Conservation (phyloP, 2,329 filamentous ascomycete species). For the Fusarium miscanthi region DNA sequence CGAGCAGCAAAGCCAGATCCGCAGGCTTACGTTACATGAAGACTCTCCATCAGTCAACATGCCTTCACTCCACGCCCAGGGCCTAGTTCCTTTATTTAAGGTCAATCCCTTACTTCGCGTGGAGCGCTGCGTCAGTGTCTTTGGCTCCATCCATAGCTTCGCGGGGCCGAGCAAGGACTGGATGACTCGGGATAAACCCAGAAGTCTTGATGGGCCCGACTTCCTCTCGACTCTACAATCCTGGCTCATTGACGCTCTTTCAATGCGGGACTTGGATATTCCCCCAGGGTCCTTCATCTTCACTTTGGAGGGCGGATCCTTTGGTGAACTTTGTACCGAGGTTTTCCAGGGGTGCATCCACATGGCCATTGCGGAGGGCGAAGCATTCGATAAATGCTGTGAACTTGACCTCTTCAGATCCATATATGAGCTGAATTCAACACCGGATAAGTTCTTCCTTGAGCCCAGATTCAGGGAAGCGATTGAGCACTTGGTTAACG, state of each 20-base stretch:
- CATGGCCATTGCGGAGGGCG: neutral
- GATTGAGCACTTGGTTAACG: no score
- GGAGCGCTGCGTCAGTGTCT: conserved; percentile 15
- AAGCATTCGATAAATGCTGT: neutral
- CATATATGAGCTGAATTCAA: no score
- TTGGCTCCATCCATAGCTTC: neutral
- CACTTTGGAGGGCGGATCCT: neutral
- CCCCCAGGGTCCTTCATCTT: fast-evolving
- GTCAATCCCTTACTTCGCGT: conserved; percentile 22
- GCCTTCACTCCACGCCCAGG: neutral
- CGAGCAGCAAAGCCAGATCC: neutral
- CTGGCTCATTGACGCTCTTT: neutral
- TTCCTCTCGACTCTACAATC: neutral
- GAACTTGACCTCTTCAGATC: neutral
- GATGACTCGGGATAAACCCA: neutral
- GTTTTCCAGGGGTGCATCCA: neutral
- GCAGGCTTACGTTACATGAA: conserved; percentile 1
- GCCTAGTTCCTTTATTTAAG: neutral
- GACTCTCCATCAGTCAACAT: neutral
- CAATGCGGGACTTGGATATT: neutral
- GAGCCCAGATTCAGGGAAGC: no score
- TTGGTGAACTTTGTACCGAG: neutral
- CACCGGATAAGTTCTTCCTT: no score
- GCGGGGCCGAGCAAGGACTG: neutral
- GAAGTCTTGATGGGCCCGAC: fast-evolving